Base-by-base conservation (phyloP, 2,329 filamentous ascomycete genomes). In the Sclerotinia glacialis region DNA sequence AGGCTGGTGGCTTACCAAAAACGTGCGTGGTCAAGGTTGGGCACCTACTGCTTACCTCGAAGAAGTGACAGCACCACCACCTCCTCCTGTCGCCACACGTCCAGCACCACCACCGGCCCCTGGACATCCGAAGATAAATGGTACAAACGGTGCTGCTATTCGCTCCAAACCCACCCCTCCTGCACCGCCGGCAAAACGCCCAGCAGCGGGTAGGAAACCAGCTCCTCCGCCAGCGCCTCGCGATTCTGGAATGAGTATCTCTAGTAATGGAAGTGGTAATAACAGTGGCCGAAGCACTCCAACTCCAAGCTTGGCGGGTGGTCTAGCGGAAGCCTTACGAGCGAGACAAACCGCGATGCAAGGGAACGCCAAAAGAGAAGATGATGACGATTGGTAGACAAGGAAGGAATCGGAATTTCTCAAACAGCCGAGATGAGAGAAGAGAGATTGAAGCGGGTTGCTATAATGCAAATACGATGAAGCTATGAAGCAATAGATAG, bases 1-100 rank as follows among this genome's bases (percentile, higher is more conserved):
- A 97, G 94, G 95, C 64, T 99, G 95, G 95, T 98, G 94, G 94
- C 83, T 98, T 56, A 95, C 89, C 70, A 94, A 92, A 81, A 91
- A 89, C 69, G 79, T 71, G 7, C 72, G 73, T 5, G 86, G 86
- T n/a, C 92, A 95, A 78, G 95, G 93, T 62, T 99, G 95, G 95
- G 87, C 95, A 3, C 95, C 95, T 0, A 91, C 93, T 26, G 92
- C 94, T 26, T 99, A 99, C 75, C 89, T 99, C 11, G 90, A 98
- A 79, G 93, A 97, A 79, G 85, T 90, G 76, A 84, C 83, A 31
- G 80, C 85, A 16, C 81, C 83, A 9, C 84, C 88, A 12, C 85
- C 86, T 31, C 84, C 88, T 5, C 81, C 86, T 5, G 65, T 87
- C 6, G 81, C 86, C 5, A 62, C 67, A n/a, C 55, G 67, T 34